Base-by-base conservation (phyloP, 208 protist genomes). In the Leishmania gerbilli region DNA sequence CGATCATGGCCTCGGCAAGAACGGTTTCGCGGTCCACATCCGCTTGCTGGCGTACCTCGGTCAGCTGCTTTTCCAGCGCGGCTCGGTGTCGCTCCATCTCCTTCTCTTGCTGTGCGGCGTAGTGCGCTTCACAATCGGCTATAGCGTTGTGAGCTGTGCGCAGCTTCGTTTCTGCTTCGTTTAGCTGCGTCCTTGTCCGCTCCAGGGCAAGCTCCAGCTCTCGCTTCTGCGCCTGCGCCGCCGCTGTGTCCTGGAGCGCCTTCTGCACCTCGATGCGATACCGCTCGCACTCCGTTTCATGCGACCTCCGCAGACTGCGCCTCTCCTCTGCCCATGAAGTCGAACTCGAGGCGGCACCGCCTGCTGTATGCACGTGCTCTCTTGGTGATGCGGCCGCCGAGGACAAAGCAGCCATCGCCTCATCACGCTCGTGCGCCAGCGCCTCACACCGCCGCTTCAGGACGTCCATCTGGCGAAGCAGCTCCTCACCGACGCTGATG, bases 401-500 rank as follows among this genome's bases (percentile, higher is more conserved):
- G 11, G 77, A 37, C 27, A 68, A 80, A 7, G 55, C 83, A 27
- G 75, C 81, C 15, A 84, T 9, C 13, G 82, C 82, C 5, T 77
- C 77, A 37, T 94, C 93, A 27, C 91, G 91, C 83, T 95, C 93
- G 24, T 72, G 79, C 13, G 87, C 79, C 8, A 96, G 81, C 68
- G 71, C 77, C 47, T 86, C 81, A 79, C 91, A 95, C 6, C 85
- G 88, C 53, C 77, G 45, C 81, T 92, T 89, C 71, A 96, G 21
- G 11, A 81, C 80, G 55, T 95, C 92, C 3, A 97, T 72, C 78
- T 94, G 90, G 1, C 79, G 87, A 3, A 97, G 85, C 58, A 97
- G 82, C 62, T 95, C 94, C 74, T 95, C 87, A 3, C 94, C 94
- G 40, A 93, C 94, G 56, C 82, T 78, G 81, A 97, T 95, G 85